A percentile compares a stretch with the other conserved stretches of the same genome.
Conservation (phyloP, 257 asterid species). For the Rehmannia glutinosa region DNA sequence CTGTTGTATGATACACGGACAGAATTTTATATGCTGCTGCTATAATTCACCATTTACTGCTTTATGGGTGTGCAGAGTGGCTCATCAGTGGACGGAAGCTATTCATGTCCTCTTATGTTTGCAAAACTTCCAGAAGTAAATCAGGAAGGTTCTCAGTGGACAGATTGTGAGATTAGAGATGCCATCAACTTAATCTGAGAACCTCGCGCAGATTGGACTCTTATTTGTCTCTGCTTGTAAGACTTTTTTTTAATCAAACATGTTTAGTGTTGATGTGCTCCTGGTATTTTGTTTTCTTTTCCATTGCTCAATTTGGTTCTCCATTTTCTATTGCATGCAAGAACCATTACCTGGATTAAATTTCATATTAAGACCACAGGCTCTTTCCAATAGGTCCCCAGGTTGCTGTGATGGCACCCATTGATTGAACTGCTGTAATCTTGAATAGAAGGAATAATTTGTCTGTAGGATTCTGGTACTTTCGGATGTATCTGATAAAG, state of each 20-base stretch:
- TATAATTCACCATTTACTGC: background rate
- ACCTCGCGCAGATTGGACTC: constrained; percentile 71
- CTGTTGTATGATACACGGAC: constrained; percentile 3
- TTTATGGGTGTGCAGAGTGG: constrained; percentile 61
- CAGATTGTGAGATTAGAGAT: constrained; percentile 77
- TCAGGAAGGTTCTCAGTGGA: constrained; percentile 88
- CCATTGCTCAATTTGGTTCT: constrained; percentile 9
- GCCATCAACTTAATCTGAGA: constrained; percentile 72
- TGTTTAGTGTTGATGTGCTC: constrained; percentile 13
- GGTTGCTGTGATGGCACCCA: background rate
- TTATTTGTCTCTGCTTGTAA: constrained; percentile 77
- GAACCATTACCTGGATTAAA: background rate
- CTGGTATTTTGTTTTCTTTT: background rate
- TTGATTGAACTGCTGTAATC: background rate
- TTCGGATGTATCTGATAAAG: background rate
- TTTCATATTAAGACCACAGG: background rate
- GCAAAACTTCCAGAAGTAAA: constrained; percentile 86
- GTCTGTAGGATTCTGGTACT: background rate
- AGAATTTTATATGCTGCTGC: constrained; percentile 4
- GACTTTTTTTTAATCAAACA: constrained; percentile 28
- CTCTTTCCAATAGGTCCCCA: background rate
- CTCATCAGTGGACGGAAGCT: constrained; percentile 86
- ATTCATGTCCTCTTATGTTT: constrained; percentile 73
- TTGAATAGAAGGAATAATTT: background rate
- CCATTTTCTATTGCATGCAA: constrained; percentile 4